Evolutionary conservation across 768 basidiomycete species (phyloP).

Genomic region (Rhodosporidiobolus sp.): DNA sequence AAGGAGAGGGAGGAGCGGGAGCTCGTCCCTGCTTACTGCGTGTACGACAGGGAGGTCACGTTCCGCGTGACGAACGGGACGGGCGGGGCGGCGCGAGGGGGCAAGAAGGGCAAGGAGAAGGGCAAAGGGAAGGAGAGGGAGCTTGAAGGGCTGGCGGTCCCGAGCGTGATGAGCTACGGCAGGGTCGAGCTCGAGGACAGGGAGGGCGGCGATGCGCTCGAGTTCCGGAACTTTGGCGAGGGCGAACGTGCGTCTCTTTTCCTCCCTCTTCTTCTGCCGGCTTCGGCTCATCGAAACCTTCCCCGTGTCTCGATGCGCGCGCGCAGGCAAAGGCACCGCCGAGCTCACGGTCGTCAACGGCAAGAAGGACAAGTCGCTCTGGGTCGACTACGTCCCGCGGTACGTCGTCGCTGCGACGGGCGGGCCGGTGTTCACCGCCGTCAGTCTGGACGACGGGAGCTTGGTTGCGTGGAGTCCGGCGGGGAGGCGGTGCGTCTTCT

Average conservation of each 20-base stretch:
- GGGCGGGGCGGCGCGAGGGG: neutral
- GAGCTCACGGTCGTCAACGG: constrained; percentile 66
- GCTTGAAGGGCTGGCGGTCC: constrained; percentile 55
- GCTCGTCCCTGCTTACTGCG: constrained; percentile 24
- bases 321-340: constrained; percentile 54
- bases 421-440: constrained; percentile 67
- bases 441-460: constrained; percentile 70
- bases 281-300: neutral
- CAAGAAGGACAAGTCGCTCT: constrained; percentile 63
- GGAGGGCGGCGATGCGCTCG: constrained; percentile 62
- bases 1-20: constrained; percentile 1
- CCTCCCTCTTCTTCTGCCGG: neutral
- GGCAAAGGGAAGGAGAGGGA: neutral
- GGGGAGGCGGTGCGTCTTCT: constrained; percentile 67
- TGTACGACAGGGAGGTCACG: constrained; percentile 25
- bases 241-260: constrained; percentile 53
- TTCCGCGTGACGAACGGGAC: constrained; percentile 26
- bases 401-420: constrained; percentile 67
- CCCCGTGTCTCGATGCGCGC: neutral
- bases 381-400: constrained; percentile 82
- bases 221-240: constrained; percentile 72
- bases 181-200: constrained; percentile 61
- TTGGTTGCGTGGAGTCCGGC: constrained; percentile 79
- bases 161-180: constrained; percentile 60
- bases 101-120: neutral